Evolutionary conservation across 306 rosid species (phyloP).

Genomic region (Acacia crassicarpa): DNA sequence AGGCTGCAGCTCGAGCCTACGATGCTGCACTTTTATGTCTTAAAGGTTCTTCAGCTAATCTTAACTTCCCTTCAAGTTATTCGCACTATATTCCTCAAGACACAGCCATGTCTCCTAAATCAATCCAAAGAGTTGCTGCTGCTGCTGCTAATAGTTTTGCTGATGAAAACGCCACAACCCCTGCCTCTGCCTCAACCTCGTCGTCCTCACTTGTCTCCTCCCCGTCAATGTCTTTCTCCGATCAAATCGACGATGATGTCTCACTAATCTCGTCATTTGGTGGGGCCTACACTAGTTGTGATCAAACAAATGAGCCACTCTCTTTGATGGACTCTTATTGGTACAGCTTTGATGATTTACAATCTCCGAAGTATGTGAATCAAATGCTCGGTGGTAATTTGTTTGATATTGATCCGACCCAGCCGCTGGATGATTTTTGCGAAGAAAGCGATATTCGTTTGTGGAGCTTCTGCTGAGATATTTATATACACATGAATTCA

Average conservation of each 20-base stretch:
- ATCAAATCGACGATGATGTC: slow-evolving; percentile 60
- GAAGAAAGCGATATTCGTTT: slow-evolving; percentile 77
- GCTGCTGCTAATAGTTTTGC: slow-evolving; percentile 59
- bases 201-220: slow-evolving; percentile 61
- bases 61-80: slow-evolving; percentile 67
- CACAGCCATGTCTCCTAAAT: slow-evolving; percentile 71
- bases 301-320: slow-evolving; percentile 40
- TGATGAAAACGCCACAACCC: slow-evolving; percentile 28
- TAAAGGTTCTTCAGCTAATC: slow-evolving; percentile 76
- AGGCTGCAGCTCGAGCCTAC: slow-evolving; percentile 97
- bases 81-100: slow-evolving; percentile 44
- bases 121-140: slow-evolving; percentile 86
- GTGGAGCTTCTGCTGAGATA: slow-evolving; percentile 86
- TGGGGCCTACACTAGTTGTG: slow-evolving; percentile 12
- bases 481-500: background rate
- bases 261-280: slow-evolving; percentile 47
- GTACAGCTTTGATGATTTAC: slow-evolving; percentile 55
- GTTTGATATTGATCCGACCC: slow-evolving; percentile 70
- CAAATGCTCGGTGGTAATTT: slow-evolving; percentile 65
- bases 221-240: slow-evolving; percentile 43
- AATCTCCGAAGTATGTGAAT: slow-evolving; percentile 59
- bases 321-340: slow-evolving; percentile 63
- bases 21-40: slow-evolving; percentile 98
- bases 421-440: slow-evolving; percentile 54
- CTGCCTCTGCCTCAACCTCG: slow-evolving; percentile 42